A percentile compares a stretch with the other conserved stretches of the same genome.
phyloP scores from a whole-genome alignment of 768 basidiomycete species.

The Collybia sordida region DNA sequence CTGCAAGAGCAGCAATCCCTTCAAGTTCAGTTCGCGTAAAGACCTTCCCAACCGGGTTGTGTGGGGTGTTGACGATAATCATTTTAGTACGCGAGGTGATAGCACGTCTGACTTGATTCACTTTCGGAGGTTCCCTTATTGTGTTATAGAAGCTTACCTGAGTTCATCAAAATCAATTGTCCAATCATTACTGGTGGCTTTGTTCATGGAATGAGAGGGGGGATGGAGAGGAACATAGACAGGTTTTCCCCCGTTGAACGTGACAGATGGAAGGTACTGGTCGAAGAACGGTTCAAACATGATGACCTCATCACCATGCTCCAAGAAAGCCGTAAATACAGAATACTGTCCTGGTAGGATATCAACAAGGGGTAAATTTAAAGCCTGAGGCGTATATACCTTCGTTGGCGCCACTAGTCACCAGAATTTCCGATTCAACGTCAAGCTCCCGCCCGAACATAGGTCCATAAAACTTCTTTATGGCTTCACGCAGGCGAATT shows the following conservation, averaged over 20 bases:
- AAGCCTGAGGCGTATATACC: constrained; percentile 43
- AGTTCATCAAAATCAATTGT: constrained; percentile 88
- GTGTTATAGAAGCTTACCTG: constrained; percentile 41
- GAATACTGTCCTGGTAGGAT: constrained; percentile 78
- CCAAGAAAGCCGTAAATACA: constrained; percentile 88
- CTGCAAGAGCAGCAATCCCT: constrained; percentile 81
- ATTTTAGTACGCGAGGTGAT: constrained; percentile 91
- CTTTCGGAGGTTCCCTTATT: constrained; percentile 1
- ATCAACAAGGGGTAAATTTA: background rate
- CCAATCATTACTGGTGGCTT: constrained; percentile 77
- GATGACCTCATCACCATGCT: constrained; percentile 95
- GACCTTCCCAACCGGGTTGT: constrained; percentile 98
- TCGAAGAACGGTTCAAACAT: constrained; percentile 99
- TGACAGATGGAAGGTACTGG: constrained; percentile 90
- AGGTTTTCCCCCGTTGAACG: constrained; percentile 91
- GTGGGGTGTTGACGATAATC: constrained; percentile 94
- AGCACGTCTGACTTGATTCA: constrained; percentile 51
- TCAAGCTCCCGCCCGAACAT: constrained; percentile 71
- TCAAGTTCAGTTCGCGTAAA: constrained; percentile 84
- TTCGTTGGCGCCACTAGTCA: constrained; percentile 97
- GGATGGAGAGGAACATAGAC: constrained; percentile 96
- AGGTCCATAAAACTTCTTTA: constrained; percentile 77
- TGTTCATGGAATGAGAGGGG: constrained; percentile 46
- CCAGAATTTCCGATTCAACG: constrained; percentile 84
- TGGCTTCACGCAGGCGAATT: constrained; percentile 82